These are phyloP conservation scores for Astrephomene gubernaculifera DNA, from an alignment of 139 green algal genomes.

Conservation along the genomic window DNA sequence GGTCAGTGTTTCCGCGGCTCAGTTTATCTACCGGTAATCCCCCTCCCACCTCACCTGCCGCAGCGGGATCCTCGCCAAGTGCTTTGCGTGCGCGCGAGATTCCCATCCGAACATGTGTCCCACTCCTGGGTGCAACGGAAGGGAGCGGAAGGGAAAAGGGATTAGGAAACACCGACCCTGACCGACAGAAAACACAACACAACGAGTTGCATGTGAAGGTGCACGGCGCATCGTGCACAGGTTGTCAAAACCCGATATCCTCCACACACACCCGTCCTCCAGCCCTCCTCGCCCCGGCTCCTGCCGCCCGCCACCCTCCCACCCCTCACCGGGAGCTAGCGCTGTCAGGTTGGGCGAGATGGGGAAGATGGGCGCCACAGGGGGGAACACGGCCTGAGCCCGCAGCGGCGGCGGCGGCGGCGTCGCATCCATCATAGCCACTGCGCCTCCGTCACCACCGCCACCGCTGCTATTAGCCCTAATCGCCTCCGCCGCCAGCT, in stretches of 20 bases:
- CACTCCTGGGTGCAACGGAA: not conserved
- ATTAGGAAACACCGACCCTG: not conserved
- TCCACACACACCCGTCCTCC: not conserved
- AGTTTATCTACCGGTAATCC: not conserved
- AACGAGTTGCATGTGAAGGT: not conserved
- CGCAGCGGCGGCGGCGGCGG: not conserved
- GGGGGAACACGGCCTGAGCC: not conserved
- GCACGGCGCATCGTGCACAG: not conserved
- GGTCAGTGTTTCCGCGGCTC: no score
- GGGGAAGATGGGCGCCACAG: slow-evolving; percentile 8
- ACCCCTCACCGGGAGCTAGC: slow-evolving; percentile 7
- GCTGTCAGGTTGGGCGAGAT: slow-evolving; percentile 21
- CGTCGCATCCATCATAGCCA: not conserved
- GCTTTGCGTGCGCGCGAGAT: not conserved
- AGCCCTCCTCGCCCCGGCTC: not conserved
- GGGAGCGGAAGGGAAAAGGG: not conserved
- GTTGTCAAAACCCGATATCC: not conserved
- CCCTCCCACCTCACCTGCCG: slow-evolving; percentile 8
- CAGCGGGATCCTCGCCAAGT: slow-evolving; percentile 5
- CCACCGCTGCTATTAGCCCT: no score
- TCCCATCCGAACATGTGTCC: slow-evolving; percentile 29
- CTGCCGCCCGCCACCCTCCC: not conserved
- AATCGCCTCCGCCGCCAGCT: not conserved
- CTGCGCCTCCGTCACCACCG: not conserved
- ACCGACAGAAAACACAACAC: no score